Base-by-base conservation (phyloP, 2,329 filamentous ascomycete genomes). In the Xylariales sp. region DNA sequence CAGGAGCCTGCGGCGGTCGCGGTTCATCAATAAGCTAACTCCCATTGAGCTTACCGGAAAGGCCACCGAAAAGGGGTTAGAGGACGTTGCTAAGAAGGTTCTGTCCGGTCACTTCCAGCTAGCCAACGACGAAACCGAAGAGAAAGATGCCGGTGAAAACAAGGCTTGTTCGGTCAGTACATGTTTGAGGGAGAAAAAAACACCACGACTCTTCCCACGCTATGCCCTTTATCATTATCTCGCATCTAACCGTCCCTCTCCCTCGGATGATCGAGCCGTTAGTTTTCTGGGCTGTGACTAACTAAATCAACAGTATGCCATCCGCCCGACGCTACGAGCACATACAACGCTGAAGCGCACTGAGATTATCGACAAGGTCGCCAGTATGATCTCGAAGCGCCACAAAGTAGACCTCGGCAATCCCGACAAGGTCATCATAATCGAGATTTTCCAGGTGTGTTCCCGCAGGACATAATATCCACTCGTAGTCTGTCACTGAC, bases 391-490 rank as follows among this genome's bases (percentile, higher is more conserved):
- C 68, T 88, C 89, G 57, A 81, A 85, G 9, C 84, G 85, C 46
- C 93, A 96, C 80, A 91, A 90, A 75, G 93, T 96, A 66, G 89
- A 94, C 74, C 85, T 97, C n/a, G 87, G 85, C 55, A 86, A 85
- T n/a, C 92, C 92, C 41, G 92, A 95, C 80, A 88, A 93, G 76
- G 87, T 94, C 39, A 90, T 96, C 72, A 81, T 95, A 69, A 88
- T 96, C 64, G 92, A 96, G 74, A 86, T 96, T 64, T 95, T 91
- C 78, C 89, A 93, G 86, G 92, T 93, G 85, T 71, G 79, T 67
- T 6, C n/a, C 34, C 32, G 14, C 30, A 56, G 18, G 16, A 32
- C 9, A 34, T 30, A 3, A 14, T 30, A 2, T 34, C 43, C 23
- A 5, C 18, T 7, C 23, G 43, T 32, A 7, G 14, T 8, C 45